These are phyloP conservation scores for Agaricus subrufescens DNA, from an alignment of 768 basidiomycete genomes.

Conservation along the genomic window DNA sequence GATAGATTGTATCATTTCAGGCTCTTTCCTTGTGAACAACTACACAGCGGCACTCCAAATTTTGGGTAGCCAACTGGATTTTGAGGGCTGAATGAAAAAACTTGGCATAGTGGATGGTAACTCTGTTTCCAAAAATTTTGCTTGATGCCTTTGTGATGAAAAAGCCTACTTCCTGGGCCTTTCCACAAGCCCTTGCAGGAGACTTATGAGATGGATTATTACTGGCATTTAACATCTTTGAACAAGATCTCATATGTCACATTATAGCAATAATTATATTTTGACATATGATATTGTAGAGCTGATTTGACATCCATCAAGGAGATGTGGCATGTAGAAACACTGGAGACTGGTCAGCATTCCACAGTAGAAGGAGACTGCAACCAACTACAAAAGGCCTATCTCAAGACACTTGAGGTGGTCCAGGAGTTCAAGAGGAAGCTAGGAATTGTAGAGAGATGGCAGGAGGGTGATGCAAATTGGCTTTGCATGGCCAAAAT, in stretches of 20 bases:
- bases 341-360: too few relatives aligned
- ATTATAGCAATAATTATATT: background rate
- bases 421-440: conserved; percentile 12
- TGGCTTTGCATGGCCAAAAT: conserved; percentile 4
- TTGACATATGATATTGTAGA: background rate
- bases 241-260: conserved; percentile 6
- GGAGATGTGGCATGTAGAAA: too few relatives aligned
- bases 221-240: conserved; percentile 3
- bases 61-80: too few relatives aligned
- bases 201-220: conserved; percentile 17
- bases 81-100: too few relatives aligned
- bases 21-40: too few relatives aligned
- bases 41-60: too few relatives aligned
- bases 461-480: conserved; percentile 7
- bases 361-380: background rate
- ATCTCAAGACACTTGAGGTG: background rate
- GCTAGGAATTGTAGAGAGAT: conserved; percentile 10
- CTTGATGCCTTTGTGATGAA: conserved; percentile 15
- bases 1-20: too few relatives aligned
- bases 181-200: conserved; percentile 13
- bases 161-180: conserved; percentile 9
- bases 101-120: too few relatives aligned
- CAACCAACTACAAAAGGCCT: background rate
- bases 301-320: background rate
- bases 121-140: background rate